Base-by-base conservation (phyloP, 208 protist species). In the Trypanosoma theileri region DNA sequence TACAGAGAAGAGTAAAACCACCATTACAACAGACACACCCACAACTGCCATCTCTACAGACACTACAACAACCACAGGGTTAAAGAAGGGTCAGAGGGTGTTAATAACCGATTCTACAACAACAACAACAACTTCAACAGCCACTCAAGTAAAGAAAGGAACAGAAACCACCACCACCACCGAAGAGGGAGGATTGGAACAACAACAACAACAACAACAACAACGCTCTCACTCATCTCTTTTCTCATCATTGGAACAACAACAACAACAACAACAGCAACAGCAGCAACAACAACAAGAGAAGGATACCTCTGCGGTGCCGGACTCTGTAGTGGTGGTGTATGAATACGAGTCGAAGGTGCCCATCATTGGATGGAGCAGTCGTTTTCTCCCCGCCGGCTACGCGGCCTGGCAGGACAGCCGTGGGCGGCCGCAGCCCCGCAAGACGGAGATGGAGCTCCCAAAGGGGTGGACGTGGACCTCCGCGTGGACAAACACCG, bases 261-360 rank as follows among this genome's bases (percentile, higher is more conserved):
- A 46, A 59, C 26, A 28, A n/a, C 21, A 44, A 40, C 0, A 42
- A 31, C 17, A 66, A 51, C 51, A 41, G 41, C 55, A 65, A 19
- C 3, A 8, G 17, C 21, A 45, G 62, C 51, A 75, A 13, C n/a
- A 52, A 19, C 12, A 44, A 63, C 8, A n/a, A n/a, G n/a, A n/a
- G 54, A 54, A 48, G 31, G 41, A 51, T 53, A 54, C 41, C 53
- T 51, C 46, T 56, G 48, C 14, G 57, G 35, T 8, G 69, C 56
- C 19, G 52, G 52, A 56, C n/a, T 35, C 22, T 24, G 48, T 63
- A 14, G 71, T 85, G 19, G 63, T 67, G 41, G 28, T 91, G 6
- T 91, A 84, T 77, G 86, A 95, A 72, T 86, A 89, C 66, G 77
- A 95, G 50, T 69, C 71, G 19, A 79, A 82, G 59, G 73, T 75